Conservation (phyloP, 306 rosid species). For the Quercus mongolica region DNA sequence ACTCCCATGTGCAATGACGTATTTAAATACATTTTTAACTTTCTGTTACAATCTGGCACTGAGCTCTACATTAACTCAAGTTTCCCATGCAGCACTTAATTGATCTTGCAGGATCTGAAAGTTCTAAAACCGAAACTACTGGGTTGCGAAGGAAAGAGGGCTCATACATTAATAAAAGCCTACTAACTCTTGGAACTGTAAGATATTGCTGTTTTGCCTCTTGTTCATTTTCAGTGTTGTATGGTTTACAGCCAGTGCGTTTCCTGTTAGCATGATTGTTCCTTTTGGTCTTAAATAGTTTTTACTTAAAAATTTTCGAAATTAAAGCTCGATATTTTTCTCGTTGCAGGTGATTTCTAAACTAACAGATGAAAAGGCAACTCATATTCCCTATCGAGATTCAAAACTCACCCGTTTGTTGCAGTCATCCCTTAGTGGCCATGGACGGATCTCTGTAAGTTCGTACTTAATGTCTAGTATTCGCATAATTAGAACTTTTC, state of each 20-base stretch:
- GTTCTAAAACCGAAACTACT: conserved; percentile 86
- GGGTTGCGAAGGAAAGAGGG: conserved; percentile 91
- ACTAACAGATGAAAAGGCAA: conserved; percentile 54
- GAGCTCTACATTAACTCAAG: conserved; percentile 12
- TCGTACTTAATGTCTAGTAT: conserved; percentile 2
- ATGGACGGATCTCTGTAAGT: conserved; percentile 57
- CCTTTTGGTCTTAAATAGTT: not conserved
- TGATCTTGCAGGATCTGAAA: conserved; percentile 96
- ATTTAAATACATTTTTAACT: conserved; percentile 4
- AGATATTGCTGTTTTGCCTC: conserved; percentile 19
- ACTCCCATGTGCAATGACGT: conserved; percentile 1
- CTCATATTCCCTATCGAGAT: conserved; percentile 60
- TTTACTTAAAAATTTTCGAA: not conserved
- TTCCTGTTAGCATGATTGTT: not conserved
- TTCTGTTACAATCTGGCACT: conserved; percentile 1
- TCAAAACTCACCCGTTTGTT: conserved; percentile 61
- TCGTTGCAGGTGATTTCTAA: conserved; percentile 55
- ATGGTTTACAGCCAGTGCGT: not conserved
- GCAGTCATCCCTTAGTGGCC: conserved; percentile 62
- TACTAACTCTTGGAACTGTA: conserved; percentile 92
- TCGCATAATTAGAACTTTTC: not conserved
- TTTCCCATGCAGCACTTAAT: conserved; percentile 73
- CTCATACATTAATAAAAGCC: conserved; percentile 82
- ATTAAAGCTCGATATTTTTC: too few relatives aligned
- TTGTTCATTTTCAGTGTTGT: not conserved